Evolutionary conservation across 768 basidiomycete species (phyloP), one percentile per base, ranked within the genome.

Genomic region (Dioszegia aurantiaca): DNA sequence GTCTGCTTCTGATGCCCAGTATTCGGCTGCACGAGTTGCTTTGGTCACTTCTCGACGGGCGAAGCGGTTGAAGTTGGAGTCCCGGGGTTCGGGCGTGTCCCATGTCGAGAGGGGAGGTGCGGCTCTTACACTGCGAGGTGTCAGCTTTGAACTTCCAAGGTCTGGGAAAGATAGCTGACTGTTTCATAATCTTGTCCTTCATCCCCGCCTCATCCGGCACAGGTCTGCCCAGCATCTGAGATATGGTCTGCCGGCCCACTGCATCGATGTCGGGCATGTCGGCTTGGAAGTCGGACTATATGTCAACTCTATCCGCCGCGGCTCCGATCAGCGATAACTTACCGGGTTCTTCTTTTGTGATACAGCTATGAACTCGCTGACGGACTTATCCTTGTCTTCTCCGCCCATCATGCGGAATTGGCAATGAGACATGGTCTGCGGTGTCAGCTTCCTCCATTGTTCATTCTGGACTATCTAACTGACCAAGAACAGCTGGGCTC

Each of bases 401-500:
- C 85, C 86, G 39, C 74, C 77, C 37, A 64, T 64, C 77, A 77
- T 77, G 12, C 77, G 69, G 24, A 53, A 62, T 14, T 65, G 56
- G 4, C 74, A 63, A 48, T 74, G 47, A 3, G 73, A 70, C 46
- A 78, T 55, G 17, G 65, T 68, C 70, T 73, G 52, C 0, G 6
- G 6, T 5, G 37, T 40, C 57, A 63, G 57, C 42, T 44, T 41
- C n/a, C 39, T 0, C 12, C 24, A 27, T 9, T 17, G 36, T 4
- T 6, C 6, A 1, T 48, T 46, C 23, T 36, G 45, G 21, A 49
- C 39, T 2, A 43, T 11, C 17, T 8, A 14, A 61, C 71, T 61
- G 36, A 78, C 79, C 68, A 89, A 77, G 8, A 89, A 79, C 11
- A 80, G 79, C 69, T 91, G 87, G 0, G 90, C 90, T 10, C 90